phyloP scores from a whole-genome alignment of 129 eudicot genomes.

The Dittrichia graveolens region DNA sequence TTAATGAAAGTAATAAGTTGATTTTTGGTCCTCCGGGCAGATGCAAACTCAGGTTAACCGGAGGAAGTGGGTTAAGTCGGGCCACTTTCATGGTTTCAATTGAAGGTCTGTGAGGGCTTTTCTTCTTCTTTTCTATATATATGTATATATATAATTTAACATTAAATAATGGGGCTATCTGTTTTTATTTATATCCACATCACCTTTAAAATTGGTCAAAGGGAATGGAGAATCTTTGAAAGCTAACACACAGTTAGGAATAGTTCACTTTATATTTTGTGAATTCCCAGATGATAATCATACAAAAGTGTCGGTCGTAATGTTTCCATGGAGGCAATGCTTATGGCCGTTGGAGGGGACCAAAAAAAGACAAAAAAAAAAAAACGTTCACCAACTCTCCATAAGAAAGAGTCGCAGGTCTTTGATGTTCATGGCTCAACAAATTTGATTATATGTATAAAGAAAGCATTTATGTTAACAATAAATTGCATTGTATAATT shows the following conservation, averaged over 20 bases:
- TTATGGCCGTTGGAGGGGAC: neutral
- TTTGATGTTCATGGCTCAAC: neutral
- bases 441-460: neutral
- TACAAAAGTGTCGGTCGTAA: neutral
- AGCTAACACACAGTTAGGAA: conserved; percentile 4
- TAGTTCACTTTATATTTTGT: conserved; percentile 24
- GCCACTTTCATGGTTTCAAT: neutral
- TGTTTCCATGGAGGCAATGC: conserved; percentile 21
- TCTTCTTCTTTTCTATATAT: neutral
- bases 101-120: neutral
- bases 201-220: conserved; percentile 33
- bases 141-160: neutral
- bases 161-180: neutral
- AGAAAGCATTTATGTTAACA: too few relatives aligned
- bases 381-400: neutral
- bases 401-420: neutral
- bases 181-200: conserved; percentile 12
- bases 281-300: conserved; percentile 16
- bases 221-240: conserved; percentile 26
- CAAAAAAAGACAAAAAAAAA: too few relatives aligned
- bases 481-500: too few relatives aligned
- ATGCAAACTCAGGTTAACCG: neutral
- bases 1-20: conserved; percentile 11
- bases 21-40: neutral
- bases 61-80: conserved; percentile 3